A percentile compares a stretch with the other conserved stretches of the same genome.
Conservation (phyloP, 2,329 filamentous ascomycete species). For the Colletotrichum spaethianum region DNA sequence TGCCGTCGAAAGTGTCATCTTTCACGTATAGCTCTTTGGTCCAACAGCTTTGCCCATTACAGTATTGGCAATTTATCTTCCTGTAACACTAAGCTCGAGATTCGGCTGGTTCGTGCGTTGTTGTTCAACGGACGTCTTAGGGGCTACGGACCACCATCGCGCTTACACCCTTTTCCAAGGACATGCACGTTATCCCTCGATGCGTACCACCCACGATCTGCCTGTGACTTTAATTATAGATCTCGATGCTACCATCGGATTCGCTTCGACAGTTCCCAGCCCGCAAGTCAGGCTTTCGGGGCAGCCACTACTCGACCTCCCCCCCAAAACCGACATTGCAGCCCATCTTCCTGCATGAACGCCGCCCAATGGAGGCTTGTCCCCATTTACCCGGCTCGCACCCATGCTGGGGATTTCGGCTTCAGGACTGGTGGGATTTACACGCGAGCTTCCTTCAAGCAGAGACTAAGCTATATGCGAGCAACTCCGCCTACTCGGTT, state of each 20-base stretch:
- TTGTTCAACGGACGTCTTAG: neutral
- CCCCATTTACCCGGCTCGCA: neutral
- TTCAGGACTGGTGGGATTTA: conserved; percentile 3
- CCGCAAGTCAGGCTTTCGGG: neutral
- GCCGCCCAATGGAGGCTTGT: neutral
- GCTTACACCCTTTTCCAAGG: neutral
- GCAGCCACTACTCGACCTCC: neutral
- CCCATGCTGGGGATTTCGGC: neutral
- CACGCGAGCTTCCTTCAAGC: neutral
- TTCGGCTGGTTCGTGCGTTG: neutral
- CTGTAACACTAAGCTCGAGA: neutral
- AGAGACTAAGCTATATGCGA: neutral
- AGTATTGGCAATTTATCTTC: neutral
- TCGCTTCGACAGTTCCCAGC: neutral
- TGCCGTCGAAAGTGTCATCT: neutral
- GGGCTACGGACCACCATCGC: no score
- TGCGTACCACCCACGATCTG: neutral
- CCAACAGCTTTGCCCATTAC: neutral
- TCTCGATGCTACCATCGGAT: neutral
- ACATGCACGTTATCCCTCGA: neutral
- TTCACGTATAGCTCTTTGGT: neutral
- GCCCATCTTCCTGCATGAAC: conserved; percentile 19
- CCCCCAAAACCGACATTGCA: neutral
- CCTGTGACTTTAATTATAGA: neutral
- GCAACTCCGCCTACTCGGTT: neutral